phyloP scores from a whole-genome alignment of 805 yeast species.

The Candida sithepensis region DNA sequence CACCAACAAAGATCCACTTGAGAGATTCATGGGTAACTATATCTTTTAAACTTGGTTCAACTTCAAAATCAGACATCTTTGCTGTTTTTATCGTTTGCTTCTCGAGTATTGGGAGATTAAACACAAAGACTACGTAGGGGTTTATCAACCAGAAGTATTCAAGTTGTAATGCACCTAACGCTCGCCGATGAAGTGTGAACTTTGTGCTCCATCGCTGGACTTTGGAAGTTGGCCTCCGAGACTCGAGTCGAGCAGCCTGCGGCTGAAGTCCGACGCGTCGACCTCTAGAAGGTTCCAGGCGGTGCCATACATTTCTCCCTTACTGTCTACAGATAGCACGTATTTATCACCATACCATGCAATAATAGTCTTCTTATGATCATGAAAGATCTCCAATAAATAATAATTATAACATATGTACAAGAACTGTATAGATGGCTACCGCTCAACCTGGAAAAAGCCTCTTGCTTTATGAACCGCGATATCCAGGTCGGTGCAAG shows the following conservation, averaged over 20 bases:
- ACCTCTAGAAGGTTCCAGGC: not conserved
- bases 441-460: constrained; percentile 10
- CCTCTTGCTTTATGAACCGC: constrained; percentile 4
- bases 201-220: too few relatives aligned
- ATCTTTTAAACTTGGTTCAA: constrained; percentile 70
- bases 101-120: not conserved
- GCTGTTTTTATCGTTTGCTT: not conserved
- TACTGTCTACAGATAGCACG: too few relatives aligned
- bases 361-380: too few relatives aligned
- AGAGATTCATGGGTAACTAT: constrained; percentile 61
- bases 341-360: not conserved
- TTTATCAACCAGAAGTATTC: too few relatives aligned
- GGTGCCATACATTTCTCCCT: not conserved
- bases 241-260: too few relatives aligned
- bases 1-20: constrained; percentile 98
- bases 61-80: constrained; percentile 45
- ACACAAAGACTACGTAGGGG: too few relatives aligned
- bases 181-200: too few relatives aligned
- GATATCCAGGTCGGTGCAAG: constrained; percentile 5
- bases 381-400: too few relatives aligned
- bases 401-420: not conserved
- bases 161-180: too few relatives aligned
- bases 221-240: too few relatives aligned
- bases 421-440: not conserved
- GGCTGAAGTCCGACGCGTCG: too few relatives aligned